Conservation (phyloP, 208 protist species). For the Trypanosoma rangeli region DNA sequence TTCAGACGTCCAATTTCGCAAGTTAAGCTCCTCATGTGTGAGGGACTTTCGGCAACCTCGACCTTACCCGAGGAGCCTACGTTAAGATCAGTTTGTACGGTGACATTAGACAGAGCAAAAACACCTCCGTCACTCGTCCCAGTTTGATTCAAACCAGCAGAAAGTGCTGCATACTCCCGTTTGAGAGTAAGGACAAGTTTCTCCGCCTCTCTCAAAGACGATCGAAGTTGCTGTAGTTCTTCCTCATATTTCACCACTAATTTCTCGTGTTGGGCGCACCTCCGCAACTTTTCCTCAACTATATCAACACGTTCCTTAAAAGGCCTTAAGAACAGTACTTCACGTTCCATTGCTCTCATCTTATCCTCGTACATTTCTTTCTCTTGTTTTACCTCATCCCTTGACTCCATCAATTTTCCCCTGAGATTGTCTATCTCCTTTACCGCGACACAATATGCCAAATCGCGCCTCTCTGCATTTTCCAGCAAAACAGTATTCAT, state of each 20-base stretch:
- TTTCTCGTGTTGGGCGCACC: slow-evolving; percentile 2
- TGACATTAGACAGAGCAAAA: slow-evolving; percentile 2
- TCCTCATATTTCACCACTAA: neutral
- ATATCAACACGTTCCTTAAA: slow-evolving; percentile 3
- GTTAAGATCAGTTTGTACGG: neutral
- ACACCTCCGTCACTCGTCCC: neutral
- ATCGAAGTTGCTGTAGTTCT: neutral
- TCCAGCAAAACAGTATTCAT: slow-evolving; percentile 18
- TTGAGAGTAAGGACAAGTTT: neutral
- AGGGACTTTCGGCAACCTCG: neutral
- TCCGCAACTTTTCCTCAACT: slow-evolving; percentile 1
- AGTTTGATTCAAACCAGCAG: neutral
- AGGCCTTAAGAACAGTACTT: slow-evolving; percentile 3
- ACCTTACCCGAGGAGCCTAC: neutral
- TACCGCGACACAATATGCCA: slow-evolving; percentile 7
- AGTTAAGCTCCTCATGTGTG: neutral
- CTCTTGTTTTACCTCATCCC: neutral
- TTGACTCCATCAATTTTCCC: neutral
- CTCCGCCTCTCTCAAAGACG: slow-evolving; percentile 1
- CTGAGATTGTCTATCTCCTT: slow-evolving; percentile 18
- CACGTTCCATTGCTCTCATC: slow-evolving; percentile 9
- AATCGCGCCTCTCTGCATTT: slow-evolving; percentile 21
- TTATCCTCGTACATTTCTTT: slow-evolving; percentile 14
- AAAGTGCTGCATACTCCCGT: neutral
- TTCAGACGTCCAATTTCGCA: slow-evolving; percentile 1